phyloP scores from a whole-genome alignment of 441 rosid genomes.

The Cnidoscolus chayamansa region DNA sequence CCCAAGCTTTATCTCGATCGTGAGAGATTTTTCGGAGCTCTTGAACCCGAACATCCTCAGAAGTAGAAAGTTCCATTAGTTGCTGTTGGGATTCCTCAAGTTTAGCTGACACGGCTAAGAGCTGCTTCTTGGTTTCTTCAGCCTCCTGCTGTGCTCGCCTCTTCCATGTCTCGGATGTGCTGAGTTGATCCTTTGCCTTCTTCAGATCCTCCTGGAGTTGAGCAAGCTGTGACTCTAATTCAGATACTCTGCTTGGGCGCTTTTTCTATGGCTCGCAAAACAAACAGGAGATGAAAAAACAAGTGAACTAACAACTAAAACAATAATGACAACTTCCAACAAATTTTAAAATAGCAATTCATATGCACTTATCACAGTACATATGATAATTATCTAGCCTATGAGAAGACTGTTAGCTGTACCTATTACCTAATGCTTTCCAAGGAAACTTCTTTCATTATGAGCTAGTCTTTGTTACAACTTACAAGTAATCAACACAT shows the following conservation, averaged over 20 bases:
- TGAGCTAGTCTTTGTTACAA: conserved; percentile 9
- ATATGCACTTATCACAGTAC: background rate
- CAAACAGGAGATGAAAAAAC: conserved; percentile 15
- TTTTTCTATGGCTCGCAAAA: conserved; percentile 49
- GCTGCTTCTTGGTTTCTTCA: conserved; percentile 64
- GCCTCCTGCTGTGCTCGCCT: conserved; percentile 73
- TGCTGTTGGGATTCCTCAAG: conserved; percentile 68
- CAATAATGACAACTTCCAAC: background rate
- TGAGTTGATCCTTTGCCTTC: conserved; percentile 73
- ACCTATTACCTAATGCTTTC: background rate
- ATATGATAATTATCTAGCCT: conserved; percentile 1
- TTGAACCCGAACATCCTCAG: conserved; percentile 71
- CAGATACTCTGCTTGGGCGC: conserved; percentile 55
- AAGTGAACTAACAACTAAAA: conserved; percentile 8
- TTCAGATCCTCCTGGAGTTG: conserved; percentile 87
- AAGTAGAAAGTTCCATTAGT: conserved; percentile 62
- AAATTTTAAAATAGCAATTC: conserved; percentile 3
- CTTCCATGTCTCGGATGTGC: conserved; percentile 61
- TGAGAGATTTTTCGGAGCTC: conserved; percentile 81
- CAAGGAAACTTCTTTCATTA: background rate
- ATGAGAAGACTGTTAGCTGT: conserved; percentile 8
- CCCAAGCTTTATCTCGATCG: conserved; percentile 89
- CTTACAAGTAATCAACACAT: conserved; percentile 17
- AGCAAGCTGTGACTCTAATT: conserved; percentile 64
- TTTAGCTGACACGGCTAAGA: conserved; percentile 44